Evolutionary conservation across 2,329 filamentous ascomycete species (phyloP).

Genomic region (Epichloe baconii): DNA sequence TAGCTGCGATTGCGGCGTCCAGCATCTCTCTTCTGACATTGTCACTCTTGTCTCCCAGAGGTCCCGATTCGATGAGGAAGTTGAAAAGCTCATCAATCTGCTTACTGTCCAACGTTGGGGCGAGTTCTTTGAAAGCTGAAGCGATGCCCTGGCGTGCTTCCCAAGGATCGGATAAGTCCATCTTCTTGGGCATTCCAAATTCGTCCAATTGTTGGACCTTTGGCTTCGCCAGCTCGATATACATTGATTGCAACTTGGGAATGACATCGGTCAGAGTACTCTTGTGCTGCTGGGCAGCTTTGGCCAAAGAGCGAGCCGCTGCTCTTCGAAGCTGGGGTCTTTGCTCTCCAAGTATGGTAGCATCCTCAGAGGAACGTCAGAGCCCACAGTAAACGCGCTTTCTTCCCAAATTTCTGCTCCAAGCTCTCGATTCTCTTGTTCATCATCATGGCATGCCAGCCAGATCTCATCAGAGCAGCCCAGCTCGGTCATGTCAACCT

Average conservation of each 20-base stretch:
- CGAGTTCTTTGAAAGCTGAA: conserved; percentile 72
- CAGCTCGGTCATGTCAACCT: conserved; percentile 82
- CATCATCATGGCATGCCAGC: conserved; percentile 84
- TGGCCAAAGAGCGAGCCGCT: conserved; percentile 68
- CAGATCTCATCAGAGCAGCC: conserved; percentile 83
- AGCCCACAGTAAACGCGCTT: conserved; percentile 60
- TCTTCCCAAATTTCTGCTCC: conserved; percentile 91
- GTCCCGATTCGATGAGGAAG: conserved; percentile 76
- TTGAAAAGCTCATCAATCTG: conserved; percentile 66
- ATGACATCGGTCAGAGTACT: conserved; percentile 50
- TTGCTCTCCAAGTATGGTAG: conserved; percentile 65
- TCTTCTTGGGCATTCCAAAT: conserved; percentile 88
- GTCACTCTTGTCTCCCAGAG: conserved; percentile 69
- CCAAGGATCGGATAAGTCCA: conserved; percentile 80
- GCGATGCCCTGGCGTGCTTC: conserved; percentile 83
- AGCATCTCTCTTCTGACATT: conserved; percentile 82
- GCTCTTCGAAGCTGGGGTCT: conserved; percentile 73
- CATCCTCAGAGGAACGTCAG: conserved; percentile 52
- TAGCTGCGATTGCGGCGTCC: conserved; percentile 70
- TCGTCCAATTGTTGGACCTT: conserved; percentile 75
- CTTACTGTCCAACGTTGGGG: conserved; percentile 51
- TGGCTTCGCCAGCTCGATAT: conserved; percentile 69
- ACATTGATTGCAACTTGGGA: conserved; percentile 52
- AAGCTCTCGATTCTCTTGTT: conserved; percentile 72
- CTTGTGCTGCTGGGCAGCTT: conserved; percentile 51